Evolutionary conservation across 1,284 basidiomycete genomes (phyloP).

Genomic region (Thecaphora frezii): DNA sequence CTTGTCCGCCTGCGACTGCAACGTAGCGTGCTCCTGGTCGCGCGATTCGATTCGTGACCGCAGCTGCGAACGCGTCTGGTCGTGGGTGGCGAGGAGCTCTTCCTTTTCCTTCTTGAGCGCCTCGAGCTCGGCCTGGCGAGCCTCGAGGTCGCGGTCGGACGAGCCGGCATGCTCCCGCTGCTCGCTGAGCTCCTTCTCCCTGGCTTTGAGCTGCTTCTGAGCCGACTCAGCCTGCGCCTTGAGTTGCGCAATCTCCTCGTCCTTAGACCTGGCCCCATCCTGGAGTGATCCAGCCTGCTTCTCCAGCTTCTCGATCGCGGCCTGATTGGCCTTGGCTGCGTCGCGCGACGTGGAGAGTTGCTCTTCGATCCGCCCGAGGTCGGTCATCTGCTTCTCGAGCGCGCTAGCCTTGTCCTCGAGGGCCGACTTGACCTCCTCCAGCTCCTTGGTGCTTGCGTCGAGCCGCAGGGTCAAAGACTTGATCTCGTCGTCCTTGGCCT

Average conservation of each 20-base stretch:
- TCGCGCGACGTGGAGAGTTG: conserved; percentile 8
- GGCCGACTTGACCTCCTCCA: neutral
- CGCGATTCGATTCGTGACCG: neutral
- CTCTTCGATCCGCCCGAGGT: conserved; percentile 9
- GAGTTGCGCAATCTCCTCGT: conserved; percentile 4
- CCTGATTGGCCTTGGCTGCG: conserved; percentile 11
- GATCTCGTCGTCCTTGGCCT: conserved; percentile 8
- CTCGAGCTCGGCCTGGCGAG: neutral
- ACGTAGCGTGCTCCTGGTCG: no score
- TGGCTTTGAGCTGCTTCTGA: neutral
- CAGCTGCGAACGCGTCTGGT: neutral
- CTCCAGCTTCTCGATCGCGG: conserved; percentile 6
- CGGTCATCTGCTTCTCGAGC: conserved; percentile 2
- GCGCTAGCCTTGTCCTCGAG: conserved; percentile 1
- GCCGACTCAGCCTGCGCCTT: conserved; percentile 3
- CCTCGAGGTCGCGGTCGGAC: neutral
- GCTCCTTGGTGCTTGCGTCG: neutral
- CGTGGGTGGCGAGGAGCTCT: no score
- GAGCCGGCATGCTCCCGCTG: neutral
- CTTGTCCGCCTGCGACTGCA: conserved; percentile 8
- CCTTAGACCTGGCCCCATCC: conserved; percentile 9
- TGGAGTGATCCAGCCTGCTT: conserved; percentile 4
- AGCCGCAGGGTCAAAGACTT: neutral
- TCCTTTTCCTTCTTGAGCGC: neutral
- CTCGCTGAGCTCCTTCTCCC: conserved; percentile 5